phyloP scores from a whole-genome alignment of 805 yeast species.

The Alloascoidea hylecoeti region DNA sequence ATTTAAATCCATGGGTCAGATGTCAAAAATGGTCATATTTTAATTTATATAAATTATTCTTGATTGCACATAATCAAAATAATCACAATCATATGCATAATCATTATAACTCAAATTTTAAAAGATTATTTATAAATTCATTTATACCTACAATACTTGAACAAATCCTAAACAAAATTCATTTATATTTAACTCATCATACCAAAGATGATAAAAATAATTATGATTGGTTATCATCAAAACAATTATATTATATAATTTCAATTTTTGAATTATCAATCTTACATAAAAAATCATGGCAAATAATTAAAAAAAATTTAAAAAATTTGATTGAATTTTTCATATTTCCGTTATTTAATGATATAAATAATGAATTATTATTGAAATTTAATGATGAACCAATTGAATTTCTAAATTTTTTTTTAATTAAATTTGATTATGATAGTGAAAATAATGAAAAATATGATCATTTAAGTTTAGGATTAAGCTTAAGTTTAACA shows the following conservation, averaged over 20 bases:
- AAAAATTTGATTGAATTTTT: too few relatives aligned
- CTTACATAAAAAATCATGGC: slow-evolving; percentile 49
- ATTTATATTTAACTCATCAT: slow-evolving; percentile 74
- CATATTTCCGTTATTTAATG: too few relatives aligned
- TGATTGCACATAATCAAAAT: slow-evolving; percentile 35
- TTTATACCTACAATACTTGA: slow-evolving; percentile 64
- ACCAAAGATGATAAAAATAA: too few relatives aligned
- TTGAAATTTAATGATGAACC: slow-evolving; percentile 81
- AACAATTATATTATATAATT: slow-evolving; percentile 16
- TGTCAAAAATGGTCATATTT: slow-evolving; percentile 84
- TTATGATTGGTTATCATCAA: slow-evolving; percentile 47
- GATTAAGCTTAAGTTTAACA: too few relatives aligned
- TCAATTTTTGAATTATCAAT: slow-evolving; percentile 50
- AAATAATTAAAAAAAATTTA: too few relatives aligned
- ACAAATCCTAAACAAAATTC: slow-evolving; percentile 50
- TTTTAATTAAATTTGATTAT: slow-evolving; percentile 35
- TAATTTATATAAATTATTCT: slow-evolving; percentile 57
- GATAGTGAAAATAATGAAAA: too few relatives aligned
- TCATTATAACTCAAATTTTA: background rate
- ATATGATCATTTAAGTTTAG: too few relatives aligned
- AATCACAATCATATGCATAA: background rate
- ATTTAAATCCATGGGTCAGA: slow-evolving; percentile 49
- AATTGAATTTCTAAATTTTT: slow-evolving; percentile 75
- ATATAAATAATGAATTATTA: slow-evolving; percentile 48
- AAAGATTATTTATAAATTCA: slow-evolving; percentile 12